Evolutionary conservation across 2,329 filamentous ascomycete genomes (phyloP), one percentile per base, ranked within the genome.

Genomic region (Setomelanomma holmii): DNA sequence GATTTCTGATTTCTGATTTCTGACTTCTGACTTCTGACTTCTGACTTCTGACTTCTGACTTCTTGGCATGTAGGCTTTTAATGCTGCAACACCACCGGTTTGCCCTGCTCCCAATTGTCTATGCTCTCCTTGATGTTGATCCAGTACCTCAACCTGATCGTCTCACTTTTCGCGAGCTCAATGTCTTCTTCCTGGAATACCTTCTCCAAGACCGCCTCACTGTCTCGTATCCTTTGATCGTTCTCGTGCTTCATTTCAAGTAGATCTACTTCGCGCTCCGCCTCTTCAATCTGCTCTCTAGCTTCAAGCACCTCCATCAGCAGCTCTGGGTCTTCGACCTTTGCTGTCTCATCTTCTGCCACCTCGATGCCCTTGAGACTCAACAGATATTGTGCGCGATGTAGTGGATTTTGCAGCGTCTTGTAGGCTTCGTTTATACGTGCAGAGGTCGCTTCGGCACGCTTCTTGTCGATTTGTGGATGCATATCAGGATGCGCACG

Each of bases 401-500:
- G 75, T 11, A 99, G 79, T 14, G 95, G 93, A 63, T 88, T 85
- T 43, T 84, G 79, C 0, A 99, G 84, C 2, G 93, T 96, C 68
- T 86, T 88, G 82, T 96, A 98, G 0, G 95, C 95, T 61, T 92
- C 88, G 80, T 98, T 98, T 74, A 98, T 93, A 21, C 85, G 83
- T 6, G 91, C 85, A 8, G 89, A 95, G n/a, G 87, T 80, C 0
- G 86, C 89, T 74, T 96, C 90, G 17, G 92, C 91, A 41, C 83
- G 79, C 35, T 78, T 76, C 64, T 86, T 86, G 33, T 78, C 69
- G 4, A 76, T 66, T n/a, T 69, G 63, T 0, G 78, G 73, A 19
- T 79, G 78, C 54, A 88, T 79, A 73, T 95, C 90, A 1, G 90
- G 90, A 74, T 95, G 90, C 10, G 89, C 84, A 38, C 83, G 81